Evolutionary conservation across 495 filamentous ascomycete species (phyloP).

Genomic region (Podospora comata): DNA sequence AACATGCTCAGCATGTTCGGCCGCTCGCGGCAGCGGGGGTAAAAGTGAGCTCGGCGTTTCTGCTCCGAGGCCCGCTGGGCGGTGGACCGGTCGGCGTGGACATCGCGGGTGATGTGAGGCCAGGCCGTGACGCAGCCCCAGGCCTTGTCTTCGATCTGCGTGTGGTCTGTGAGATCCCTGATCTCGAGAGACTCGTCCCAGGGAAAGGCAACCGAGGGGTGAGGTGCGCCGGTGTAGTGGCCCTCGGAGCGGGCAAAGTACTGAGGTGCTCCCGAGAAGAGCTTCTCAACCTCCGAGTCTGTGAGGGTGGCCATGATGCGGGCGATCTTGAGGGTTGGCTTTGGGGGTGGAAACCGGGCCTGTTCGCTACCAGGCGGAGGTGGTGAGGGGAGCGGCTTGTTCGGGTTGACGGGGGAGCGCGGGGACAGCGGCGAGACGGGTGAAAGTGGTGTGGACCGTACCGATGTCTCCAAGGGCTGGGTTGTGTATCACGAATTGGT

Average conservation of each 20-base stretch:
- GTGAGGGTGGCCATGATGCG: constrained; percentile 57
- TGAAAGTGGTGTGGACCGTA: constrained; percentile 15
- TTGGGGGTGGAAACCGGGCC: constrained; percentile 36
- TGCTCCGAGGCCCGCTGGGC: constrained; percentile 32
- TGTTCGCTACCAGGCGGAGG: constrained; percentile 47
- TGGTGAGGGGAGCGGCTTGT: constrained; percentile 53
- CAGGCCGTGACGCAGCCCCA: constrained; percentile 52
- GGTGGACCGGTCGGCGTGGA: constrained; percentile 40
- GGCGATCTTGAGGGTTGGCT: constrained; percentile 45
- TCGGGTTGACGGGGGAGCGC: constrained; percentile 42
- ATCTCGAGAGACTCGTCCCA: constrained; percentile 64
- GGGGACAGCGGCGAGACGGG: constrained; percentile 32
- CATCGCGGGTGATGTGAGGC: constrained; percentile 48
- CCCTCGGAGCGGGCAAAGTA: constrained; percentile 60
- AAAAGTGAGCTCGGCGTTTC: constrained; percentile 53
- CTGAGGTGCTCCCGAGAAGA: constrained; percentile 76
- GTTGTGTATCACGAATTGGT: constrained; percentile 17
- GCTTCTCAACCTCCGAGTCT: constrained; percentile 59
- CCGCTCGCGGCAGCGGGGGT: constrained; percentile 55
- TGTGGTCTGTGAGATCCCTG: constrained; percentile 61
- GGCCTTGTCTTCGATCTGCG: constrained; percentile 53
- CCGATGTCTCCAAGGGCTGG: constrained; percentile 23
- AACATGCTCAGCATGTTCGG: constrained; percentile 76
- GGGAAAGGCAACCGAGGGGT: constrained; percentile 66
- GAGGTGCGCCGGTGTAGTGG: constrained; percentile 51